These are phyloP conservation scores for Pyrus hybrid DNA, from an alignment of 331 rosid genomes.

Conservation along the genomic window DNA sequence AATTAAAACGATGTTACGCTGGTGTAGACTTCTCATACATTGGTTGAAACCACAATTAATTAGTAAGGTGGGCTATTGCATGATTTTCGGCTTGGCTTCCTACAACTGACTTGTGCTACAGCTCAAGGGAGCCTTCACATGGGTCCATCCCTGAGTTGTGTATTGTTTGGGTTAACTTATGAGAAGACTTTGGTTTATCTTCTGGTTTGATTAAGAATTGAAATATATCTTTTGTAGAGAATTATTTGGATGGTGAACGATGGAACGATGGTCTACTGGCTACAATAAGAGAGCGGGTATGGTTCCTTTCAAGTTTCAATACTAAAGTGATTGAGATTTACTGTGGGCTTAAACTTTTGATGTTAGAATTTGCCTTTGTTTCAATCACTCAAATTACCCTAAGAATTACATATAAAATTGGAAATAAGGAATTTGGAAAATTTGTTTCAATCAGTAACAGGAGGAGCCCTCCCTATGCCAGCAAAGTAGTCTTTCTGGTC, in stretches of 20 bases:
- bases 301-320: constrained; percentile 18
- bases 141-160: no score
- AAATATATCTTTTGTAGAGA: constrained; percentile 30
- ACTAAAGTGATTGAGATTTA: neutral
- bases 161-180: neutral
- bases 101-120: no score
- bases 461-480: neutral
- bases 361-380: constrained; percentile 9
- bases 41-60: no score
- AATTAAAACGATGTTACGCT: no score
- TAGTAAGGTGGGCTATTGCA: no score
- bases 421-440: constrained; percentile 60
- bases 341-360: constrained; percentile 7
- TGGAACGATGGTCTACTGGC: constrained; percentile 96
- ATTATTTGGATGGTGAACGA: constrained; percentile 61
- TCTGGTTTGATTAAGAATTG: constrained; percentile 2
- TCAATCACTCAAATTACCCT: no score
- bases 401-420: constrained; percentile 57
- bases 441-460: neutral
- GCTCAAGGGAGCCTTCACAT: no score
- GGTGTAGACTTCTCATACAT: no score
- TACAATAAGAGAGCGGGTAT: constrained; percentile 87
- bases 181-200: neutral
- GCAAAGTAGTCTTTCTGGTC: neutral
- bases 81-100: no score